Evolutionary conservation across 345 rosid genomes (phyloP), one percentile per base, ranked within the genome.

Genomic region (Pistacia integerrima): DNA sequence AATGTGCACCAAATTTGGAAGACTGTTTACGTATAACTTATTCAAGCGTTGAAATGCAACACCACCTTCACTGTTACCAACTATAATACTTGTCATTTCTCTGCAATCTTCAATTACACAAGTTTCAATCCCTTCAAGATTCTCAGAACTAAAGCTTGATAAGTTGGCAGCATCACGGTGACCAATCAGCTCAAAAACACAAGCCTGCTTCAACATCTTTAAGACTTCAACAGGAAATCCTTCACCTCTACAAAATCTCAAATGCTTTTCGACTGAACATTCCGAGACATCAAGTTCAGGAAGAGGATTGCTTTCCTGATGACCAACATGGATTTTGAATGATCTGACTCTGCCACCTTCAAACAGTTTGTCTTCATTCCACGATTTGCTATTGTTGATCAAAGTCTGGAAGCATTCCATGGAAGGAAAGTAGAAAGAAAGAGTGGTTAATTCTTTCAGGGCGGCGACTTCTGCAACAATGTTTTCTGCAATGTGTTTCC

Each of bases 141-240:
- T 62, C 20, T 79, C 70, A 4, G 30, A 44, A 12, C 25, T 9
- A 20, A 69, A 69, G 10, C 25, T 28, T 54, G 82, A 79, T 69
- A 79, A 69, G 48, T 72, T 20, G 1, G 16, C 10, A 41, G 72
- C 61, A 52, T 48, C 20, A 60, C 3, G 3, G 1, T 74, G 78
- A 48, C 74, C 77, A 14, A 79, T 74, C 71, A 79, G 72, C 70
- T 79, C 82, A 4, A 79, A 55, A 52, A 74, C 60, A 52, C 66
- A 67, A 35, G 77, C 64, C 14, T 78, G 77, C 66, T 44, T 74
- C 20, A 79, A 70, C 12, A 79, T 46, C 51, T 46, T 10, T 4
- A 10, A 4, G 1, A 46, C 51, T 46, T 10, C 51, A 46, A 5
- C 51, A 0, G 60, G 73, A 62, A 11, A 8, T 28, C 60, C 75